Percentiles rank a stretch among this genome's conserved stretches.
Evolutionary conservation across 805 yeast species (phyloP).

Genomic region (Myxozyma neglecta): DNA sequence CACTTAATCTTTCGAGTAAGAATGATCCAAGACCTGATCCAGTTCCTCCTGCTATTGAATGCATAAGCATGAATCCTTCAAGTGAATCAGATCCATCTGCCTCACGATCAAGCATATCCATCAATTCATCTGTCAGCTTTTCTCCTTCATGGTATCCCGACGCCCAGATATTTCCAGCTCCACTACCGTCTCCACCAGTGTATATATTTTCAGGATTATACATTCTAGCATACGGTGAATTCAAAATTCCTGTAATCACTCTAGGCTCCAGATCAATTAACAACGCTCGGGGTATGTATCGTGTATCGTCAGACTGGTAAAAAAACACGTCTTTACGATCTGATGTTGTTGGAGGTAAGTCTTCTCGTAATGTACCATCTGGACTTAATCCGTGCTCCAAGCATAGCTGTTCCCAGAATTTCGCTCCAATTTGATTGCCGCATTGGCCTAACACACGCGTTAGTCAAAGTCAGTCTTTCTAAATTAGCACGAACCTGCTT

Average conservation of each 20-base stretch:
- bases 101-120: conserved; percentile 85
- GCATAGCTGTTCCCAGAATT: conserved; percentile 88
- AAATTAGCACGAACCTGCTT: conserved; percentile 31
- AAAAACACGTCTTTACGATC: conserved; percentile 87
- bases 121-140: conserved; percentile 64
- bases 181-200: conserved; percentile 76
- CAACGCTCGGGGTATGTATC: conserved; percentile 86
- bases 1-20: conserved; percentile 73
- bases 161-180: conserved; percentile 97
- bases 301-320: conserved; percentile 66
- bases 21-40: conserved; percentile 94
- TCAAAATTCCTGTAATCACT: conserved; percentile 57
- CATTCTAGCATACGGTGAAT: conserved; percentile 54
- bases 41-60: conserved; percentile 98
- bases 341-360: conserved; percentile 26
- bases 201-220: conserved; percentile 83
- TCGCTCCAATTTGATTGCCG: conserved; percentile 92
- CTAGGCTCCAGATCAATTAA: conserved; percentile 88
- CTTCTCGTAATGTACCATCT: conserved; percentile 54
- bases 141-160: conserved; percentile 80
- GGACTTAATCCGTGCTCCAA: conserved; percentile 78
- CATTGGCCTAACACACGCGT: conserved; percentile 65
- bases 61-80: conserved; percentile 87
- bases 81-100: conserved; percentile 85
- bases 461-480: neutral